Percentiles rank a stretch among this genome's conserved stretches.
Conservation (phyloP, 306 rosid genomes). For the Prunus salicina region DNA sequence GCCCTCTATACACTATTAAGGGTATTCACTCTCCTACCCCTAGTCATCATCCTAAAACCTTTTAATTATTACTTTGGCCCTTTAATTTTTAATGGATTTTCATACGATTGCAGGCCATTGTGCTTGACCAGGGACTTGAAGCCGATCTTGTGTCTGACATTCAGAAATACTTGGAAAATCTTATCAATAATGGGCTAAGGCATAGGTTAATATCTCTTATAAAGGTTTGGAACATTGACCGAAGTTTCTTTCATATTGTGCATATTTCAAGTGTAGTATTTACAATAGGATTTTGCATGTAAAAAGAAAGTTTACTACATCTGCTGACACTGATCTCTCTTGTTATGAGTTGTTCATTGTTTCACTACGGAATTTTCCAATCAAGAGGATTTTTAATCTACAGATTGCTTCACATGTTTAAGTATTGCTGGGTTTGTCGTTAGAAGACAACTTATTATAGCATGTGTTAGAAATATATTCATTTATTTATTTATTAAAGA, state of each 20-base stretch:
- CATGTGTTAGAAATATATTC: no score
- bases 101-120: slow-evolving; percentile 68
- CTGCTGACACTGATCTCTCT: neutral
- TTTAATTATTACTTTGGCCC: slow-evolving; percentile 9
- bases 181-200: slow-evolving; percentile 73
- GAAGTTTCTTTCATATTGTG: neutral
- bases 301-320: neutral
- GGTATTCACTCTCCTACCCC: slow-evolving; percentile 41
- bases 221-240: slow-evolving; percentile 54
- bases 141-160: slow-evolving; percentile 69
- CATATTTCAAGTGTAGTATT: neutral
- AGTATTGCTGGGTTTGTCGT: neutral
- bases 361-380: neutral
- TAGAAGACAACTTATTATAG: no score
- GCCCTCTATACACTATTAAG: slow-evolving; percentile 80
- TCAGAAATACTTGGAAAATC: slow-evolving; percentile 84
- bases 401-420: neutral
- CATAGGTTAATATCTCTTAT: slow-evolving; percentile 77
- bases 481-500: no score
- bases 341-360: neutral
- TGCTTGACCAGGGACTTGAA: slow-evolving; percentile 90
- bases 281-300: neutral
- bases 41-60: slow-evolving; percentile 15
- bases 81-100: slow-evolving; percentile 13
- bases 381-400: neutral